Base-by-base conservation (phyloP, 2,329 filamentous ascomycete genomes). In the Pyrenophora teres region DNA sequence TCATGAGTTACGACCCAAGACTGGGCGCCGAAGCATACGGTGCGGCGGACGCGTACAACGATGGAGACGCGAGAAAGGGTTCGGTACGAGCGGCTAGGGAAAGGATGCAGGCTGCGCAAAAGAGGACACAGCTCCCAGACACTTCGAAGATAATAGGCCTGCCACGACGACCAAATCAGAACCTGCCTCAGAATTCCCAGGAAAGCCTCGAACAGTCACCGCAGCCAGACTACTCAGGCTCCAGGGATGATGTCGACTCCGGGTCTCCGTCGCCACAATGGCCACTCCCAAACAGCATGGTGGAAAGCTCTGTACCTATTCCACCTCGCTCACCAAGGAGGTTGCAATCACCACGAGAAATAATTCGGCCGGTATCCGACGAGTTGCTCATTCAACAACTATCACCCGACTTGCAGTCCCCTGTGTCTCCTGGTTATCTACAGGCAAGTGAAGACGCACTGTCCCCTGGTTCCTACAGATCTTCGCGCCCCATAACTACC, bases 231-330 rank as follows among this genome's bases (percentile, higher is more conserved):
- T 60, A 60, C 15, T 57, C 59, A 18, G 57, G 57, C 5, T 56
- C 27, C 15, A 60, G 56, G 42, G 55, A 50, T 15, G 50, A 60
- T 35, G 46, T 33, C 39, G 46, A 56, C 18, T 52, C 59, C 13
- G 47, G 57, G 4, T 68, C 75, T 8, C 74, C 74, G 43, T 68
- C 71, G 52, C 73, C 74, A 32, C 75, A 78, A 65, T 80, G 78
- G 78, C 77, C 78, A 41, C 67, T 80, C 8, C 68, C 74, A n/a
- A 70, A 74, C 56, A 67, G 70, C 40, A 50, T 65, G 30, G 55
- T 63, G n/a, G 53, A 58, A 31, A 56, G 60, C 6, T 59, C 65
- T 46, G 64, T 42, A 62, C 72, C 56, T 4, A 47, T 59, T 30
- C 61, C 63, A 23, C 56, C 59, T 32, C 60, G 57, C 25, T 51